Percentiles rank a stretch among this genome's conserved stretches.
Evolutionary conservation across 2,329 filamentous ascomycete genomes (phyloP).

Genomic region (Rutstroemia sp.): DNA sequence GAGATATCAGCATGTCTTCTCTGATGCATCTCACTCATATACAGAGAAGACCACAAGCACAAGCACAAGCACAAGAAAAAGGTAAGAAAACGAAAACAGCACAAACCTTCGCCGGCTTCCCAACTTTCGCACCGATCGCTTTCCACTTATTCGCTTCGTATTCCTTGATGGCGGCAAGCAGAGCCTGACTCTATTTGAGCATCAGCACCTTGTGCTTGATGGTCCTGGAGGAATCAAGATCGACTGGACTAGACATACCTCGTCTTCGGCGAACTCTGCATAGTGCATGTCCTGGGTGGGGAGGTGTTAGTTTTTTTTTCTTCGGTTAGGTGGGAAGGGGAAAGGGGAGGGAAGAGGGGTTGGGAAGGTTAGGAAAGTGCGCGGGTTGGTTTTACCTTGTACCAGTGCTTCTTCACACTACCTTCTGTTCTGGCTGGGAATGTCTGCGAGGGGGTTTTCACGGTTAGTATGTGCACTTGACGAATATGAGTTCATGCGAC

Average conservation of each 20-base stretch:
- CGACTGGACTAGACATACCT: constrained; percentile 47
- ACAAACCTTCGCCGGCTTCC: constrained; percentile 86
- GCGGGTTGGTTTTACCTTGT: constrained; percentile 57
- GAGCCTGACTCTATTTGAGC: constrained; percentile 38
- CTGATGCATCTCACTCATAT: background rate
- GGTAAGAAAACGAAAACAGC: background rate
- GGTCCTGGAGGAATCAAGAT: background rate
- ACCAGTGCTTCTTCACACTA: constrained; percentile 99
- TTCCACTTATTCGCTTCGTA: constrained; percentile 99
- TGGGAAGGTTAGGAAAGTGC: background rate
- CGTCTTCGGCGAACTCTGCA: constrained; percentile 94
- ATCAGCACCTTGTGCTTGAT: constrained; percentile 19
- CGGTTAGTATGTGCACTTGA: too few relatives aligned
- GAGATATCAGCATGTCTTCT: background rate
- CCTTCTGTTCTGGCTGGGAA: constrained; percentile 93
- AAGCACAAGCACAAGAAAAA: too few relatives aligned
- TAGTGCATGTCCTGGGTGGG: constrained; percentile 87
- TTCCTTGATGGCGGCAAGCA: constrained; percentile 93
- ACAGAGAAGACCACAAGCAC: background rate
- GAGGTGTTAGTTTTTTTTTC: constrained; percentile 6
- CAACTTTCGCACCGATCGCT: constrained; percentile 89
- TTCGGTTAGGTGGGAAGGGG: too few relatives aligned
- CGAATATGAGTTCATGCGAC: too few relatives aligned
- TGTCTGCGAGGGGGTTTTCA: constrained; percentile 45
- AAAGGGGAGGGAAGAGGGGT: background rate